Evolutionary conservation across 163 green algal species (phyloP).

Genomic region (Chloroidium sp.): DNA sequence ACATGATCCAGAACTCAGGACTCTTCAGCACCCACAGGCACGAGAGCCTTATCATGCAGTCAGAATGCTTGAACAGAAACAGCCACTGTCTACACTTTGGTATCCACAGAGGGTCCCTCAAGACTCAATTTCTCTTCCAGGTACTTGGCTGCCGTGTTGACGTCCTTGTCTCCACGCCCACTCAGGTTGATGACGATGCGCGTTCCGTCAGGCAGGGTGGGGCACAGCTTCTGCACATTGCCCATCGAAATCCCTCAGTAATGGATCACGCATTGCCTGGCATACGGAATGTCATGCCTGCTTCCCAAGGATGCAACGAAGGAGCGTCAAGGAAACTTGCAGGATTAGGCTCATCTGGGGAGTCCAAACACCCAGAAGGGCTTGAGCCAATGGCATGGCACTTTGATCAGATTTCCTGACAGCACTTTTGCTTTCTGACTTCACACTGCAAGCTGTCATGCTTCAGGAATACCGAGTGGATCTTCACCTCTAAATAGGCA

Average conservation of each 20-base stretch:
- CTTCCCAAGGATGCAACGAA: no score
- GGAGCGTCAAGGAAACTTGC: no score
- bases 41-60: no score
- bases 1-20: no score
- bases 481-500: slow-evolving; percentile 69
- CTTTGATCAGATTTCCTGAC: background rate
- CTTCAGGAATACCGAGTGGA: background rate
- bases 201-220: slow-evolving; percentile 63
- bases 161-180: slow-evolving; percentile 96
- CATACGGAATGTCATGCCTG: no score
- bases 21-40: no score
- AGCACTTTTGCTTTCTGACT: background rate
- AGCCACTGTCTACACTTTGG: no score
- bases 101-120: no score
- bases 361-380: background rate
- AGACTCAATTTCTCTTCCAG: slow-evolving; percentile 4
- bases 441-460: background rate
- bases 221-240: slow-evolving; percentile 57
- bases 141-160: slow-evolving; percentile 77
- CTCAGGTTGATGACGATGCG: slow-evolving; percentile 85
- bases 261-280: no score
- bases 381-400: background rate
- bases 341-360: no score
- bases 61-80: no score
- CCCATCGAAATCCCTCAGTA: no score